phyloP scores from a whole-genome alignment of 257 asterid genomes.

The Gynochthodes officinalis region DNA sequence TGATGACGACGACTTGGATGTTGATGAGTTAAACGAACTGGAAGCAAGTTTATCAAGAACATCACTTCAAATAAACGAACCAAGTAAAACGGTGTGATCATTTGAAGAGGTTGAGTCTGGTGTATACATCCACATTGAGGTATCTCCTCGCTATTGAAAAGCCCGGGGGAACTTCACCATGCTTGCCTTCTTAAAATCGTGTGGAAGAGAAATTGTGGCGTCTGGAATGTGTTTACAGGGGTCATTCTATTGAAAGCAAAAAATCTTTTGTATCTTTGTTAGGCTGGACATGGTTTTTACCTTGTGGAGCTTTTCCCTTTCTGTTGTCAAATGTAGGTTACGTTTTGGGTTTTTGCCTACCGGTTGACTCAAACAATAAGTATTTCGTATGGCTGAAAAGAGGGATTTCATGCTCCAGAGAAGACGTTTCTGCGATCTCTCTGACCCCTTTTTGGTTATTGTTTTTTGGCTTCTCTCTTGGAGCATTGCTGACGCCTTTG shows the following conservation, averaged over 20 bases:
- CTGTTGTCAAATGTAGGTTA: neutral
- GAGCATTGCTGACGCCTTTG: too few species aligned
- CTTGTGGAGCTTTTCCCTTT: neutral
- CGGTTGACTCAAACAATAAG: neutral
- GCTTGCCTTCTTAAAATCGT: neutral
- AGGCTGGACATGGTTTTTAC: neutral
- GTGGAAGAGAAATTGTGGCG: neutral
- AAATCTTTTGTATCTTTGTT: neutral
- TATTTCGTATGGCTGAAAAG: neutral
- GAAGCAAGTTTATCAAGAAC: conserved; percentile 83
- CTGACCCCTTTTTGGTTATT: neutral
- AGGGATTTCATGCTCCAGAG: neutral
- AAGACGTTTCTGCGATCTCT: neutral
- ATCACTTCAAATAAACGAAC: conserved; percentile 55
- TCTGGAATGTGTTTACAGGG: neutral
- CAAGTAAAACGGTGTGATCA: conserved; percentile 9
- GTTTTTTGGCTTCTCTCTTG: neutral
- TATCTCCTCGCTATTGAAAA: neutral
- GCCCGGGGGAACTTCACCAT: neutral
- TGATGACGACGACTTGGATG: conserved; percentile 70
- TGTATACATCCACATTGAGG: too few species aligned
- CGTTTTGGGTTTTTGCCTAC: neutral
- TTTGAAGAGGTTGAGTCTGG: neutral
- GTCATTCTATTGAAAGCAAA: neutral
- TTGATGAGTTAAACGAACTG: conserved; percentile 80